These are phyloP conservation scores for Claviceps lovelessii DNA, from an alignment of 2,329 filamentous ascomycete species.

Conservation along the genomic window DNA sequence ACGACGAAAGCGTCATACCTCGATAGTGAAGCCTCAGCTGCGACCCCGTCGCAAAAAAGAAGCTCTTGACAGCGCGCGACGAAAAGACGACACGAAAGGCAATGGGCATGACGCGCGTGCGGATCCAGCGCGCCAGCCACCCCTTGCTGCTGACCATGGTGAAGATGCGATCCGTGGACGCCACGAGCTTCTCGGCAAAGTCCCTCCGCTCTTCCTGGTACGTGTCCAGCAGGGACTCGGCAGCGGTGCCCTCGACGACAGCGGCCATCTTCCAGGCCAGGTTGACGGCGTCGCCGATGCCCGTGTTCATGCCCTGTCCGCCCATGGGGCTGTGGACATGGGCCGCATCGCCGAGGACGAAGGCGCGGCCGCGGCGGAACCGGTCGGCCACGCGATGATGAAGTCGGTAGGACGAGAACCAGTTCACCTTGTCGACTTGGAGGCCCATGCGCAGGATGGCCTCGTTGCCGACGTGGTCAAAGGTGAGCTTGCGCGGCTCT, in stretches of 20 bases:
- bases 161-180: constrained; percentile 1
- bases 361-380: background rate
- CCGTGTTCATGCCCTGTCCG: constrained; percentile 45
- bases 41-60: background rate
- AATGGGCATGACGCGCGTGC: background rate
- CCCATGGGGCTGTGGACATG: constrained; percentile 43
- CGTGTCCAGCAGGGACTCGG: background rate
- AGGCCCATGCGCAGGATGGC: background rate
- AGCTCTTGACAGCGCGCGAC: background rate
- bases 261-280: constrained; percentile 36
- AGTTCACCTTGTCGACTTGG: background rate
- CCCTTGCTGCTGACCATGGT: background rate
- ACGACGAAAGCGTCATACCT: background rate
- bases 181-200: background rate
- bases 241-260: constrained; percentile 10
- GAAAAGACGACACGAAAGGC: background rate
- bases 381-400: constrained; percentile 1
- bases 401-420: constrained; percentile 1
- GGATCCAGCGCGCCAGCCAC: background rate
- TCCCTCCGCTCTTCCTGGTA: background rate
- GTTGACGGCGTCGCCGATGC: constrained; percentile 40
- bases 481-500: background rate
- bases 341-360: constrained; percentile 42
- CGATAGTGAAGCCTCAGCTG: background rate
- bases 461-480: background rate